Evolutionary conservation across 2,329 filamentous ascomycete species (phyloP).

Genomic region (Helicocarpus griseus): DNA sequence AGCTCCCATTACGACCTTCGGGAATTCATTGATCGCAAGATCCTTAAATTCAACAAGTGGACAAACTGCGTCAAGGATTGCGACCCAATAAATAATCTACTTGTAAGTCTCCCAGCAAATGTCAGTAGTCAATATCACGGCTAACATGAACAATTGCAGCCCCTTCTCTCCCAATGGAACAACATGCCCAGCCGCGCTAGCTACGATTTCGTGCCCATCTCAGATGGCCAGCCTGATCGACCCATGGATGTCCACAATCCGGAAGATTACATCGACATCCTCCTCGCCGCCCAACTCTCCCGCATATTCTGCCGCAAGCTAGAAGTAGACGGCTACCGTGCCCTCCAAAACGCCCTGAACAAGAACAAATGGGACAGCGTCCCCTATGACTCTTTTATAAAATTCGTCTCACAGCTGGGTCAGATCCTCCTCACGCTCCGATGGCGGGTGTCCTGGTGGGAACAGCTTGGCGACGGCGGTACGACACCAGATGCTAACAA

Average conservation of each 20-base stretch:
- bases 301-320: constrained; percentile 38
- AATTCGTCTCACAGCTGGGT: constrained; percentile 31
- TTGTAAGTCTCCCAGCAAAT: constrained; percentile 22
- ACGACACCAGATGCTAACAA: constrained; percentile 24
- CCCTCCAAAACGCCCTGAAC: constrained; percentile 36
- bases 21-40: constrained; percentile 36
- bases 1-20: constrained; percentile 30
- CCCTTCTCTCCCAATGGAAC: constrained; percentile 34
- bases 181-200: constrained; percentile 39
- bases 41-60: constrained; percentile 37
- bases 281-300: constrained; percentile 35
- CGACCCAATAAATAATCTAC: constrained; percentile 30
- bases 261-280: constrained; percentile 29
- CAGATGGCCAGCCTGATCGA: constrained; percentile 21
- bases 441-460: constrained; percentile 39
- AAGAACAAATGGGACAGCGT: constrained; percentile 38
- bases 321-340: constrained; percentile 37
- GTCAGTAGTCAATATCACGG: neutral
- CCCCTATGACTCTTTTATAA: constrained; percentile 32
- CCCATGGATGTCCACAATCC: constrained; percentile 30
- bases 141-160: constrained; percentile 16
- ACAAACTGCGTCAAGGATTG: constrained; percentile 31
- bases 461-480: constrained; percentile 31
- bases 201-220: constrained; percentile 30
- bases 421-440: constrained; percentile 34